These are phyloP conservation scores for Strobilomyces echinocephalus DNA, from an alignment of 768 basidiomycete species.

Conservation along the genomic window DNA sequence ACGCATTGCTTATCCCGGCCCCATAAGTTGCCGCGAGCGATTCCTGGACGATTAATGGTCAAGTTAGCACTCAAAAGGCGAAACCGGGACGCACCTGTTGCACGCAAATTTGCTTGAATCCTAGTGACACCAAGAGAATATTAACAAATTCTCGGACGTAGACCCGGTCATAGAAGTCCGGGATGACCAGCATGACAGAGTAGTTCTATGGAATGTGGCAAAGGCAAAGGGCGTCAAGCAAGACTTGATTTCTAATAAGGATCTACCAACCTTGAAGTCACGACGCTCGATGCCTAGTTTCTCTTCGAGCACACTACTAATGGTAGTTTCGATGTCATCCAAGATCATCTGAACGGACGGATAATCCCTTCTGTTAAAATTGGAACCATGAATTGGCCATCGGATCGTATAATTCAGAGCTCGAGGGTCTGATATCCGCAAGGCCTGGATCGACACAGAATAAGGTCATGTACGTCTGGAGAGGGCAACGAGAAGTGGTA, in stretches of 20 bases:
- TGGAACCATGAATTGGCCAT: constrained; percentile 78
- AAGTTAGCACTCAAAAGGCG: background rate
- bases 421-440: constrained; percentile 65
- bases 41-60: constrained; percentile 49
- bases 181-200: constrained; percentile 84
- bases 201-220: constrained; percentile 52
- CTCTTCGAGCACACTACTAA: constrained; percentile 56
- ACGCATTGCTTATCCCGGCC: constrained; percentile 90
- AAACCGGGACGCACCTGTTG: constrained; percentile 60
- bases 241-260: background rate
- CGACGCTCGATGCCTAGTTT: constrained; percentile 48
- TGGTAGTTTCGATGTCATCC: constrained; percentile 72
- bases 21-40: constrained; percentile 91
- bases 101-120: constrained; percentile 88
- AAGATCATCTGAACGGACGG: constrained; percentile 61
- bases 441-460: constrained; percentile 45
- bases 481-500: constrained; percentile 20
- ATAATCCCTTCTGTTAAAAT: constrained; percentile 82
- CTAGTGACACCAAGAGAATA: constrained; percentile 70
- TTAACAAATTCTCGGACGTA: constrained; percentile 79
- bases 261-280: constrained; percentile 55
- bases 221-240: background rate
- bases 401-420: constrained; percentile 65
- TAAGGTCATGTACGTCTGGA: constrained; percentile 4
- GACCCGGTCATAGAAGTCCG: constrained; percentile 82